Base-by-base conservation (phyloP, 768 basidiomycete species). In the Lyophyllum decastes region DNA sequence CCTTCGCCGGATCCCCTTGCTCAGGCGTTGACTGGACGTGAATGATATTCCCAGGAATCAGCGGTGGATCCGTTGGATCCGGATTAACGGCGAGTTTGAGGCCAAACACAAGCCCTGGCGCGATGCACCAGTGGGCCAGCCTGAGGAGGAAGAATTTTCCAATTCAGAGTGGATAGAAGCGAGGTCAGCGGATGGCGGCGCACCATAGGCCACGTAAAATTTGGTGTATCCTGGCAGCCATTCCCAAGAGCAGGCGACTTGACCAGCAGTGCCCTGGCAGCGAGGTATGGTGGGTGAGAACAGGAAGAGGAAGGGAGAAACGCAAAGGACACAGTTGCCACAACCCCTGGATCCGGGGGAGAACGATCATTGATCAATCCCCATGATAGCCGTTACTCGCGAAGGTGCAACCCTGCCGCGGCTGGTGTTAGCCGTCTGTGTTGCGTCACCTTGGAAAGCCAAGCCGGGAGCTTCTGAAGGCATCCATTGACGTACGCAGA, bases 1-100 rank as follows among this genome's bases (percentile, higher is more conserved):
- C 49, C 6, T 25, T 19, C 14, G 49, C 6, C 27, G 55, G 55
- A 24, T 57, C 55, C 14, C 38, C 46, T 17, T 49, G 24, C 9
- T 40, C 41, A 10, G 49, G 24, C 30, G 49, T 52, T 12, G 55
- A 43, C 17, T 27, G 25, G 21, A 57, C 25, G 16, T 51, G 25
- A 11, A 57, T 57, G 2, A 4, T 17, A 14, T 48, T 48, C n/a
- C 55, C 55, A 34, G 49, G 49, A 21, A 51, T 9, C 19, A 52
- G 35, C 11, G 27, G 49, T 21, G 30, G 30, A 10, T 27, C 27
- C 33, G 27, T 27, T 50, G 27, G n/a, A 38, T 14, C 33, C 33
- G 5, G 33, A 2, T 49, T 17, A n/a, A 26, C 25, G 27, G 49
- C 35, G 30, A 38, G 35, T 12, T 38, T 38, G 8, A 38, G 35